phyloP scores from a whole-genome alignment of 2,329 filamentous ascomycete species.

The Atkinsonella texensis region DNA sequence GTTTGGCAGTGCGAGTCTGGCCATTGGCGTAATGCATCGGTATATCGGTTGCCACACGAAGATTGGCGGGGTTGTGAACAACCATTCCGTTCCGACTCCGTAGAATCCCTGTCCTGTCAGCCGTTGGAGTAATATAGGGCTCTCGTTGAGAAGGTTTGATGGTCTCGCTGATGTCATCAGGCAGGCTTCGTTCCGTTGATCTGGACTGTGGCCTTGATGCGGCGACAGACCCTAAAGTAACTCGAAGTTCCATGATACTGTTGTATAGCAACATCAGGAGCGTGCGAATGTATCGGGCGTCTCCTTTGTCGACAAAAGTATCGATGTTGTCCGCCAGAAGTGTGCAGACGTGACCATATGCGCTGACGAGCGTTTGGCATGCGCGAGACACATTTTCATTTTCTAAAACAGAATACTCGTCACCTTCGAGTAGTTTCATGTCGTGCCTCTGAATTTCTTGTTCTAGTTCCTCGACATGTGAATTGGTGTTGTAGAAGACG shows the following conservation, averaged over 20 bases:
- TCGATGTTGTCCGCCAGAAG: conserved; percentile 50
- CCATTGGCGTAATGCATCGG: conserved; percentile 35
- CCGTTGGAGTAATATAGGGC: conserved; percentile 39
- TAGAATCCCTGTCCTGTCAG: conserved; percentile 29
- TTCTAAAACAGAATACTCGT: conserved; percentile 36
- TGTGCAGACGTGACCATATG: conserved; percentile 53
- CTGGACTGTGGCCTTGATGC: conserved; percentile 13
- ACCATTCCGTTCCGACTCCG: conserved; percentile 24
- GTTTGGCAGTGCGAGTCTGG: conserved; percentile 35
- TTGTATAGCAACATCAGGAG: conserved; percentile 53
- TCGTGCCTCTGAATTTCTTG: conserved; percentile 53
- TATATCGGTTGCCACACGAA: conserved; percentile 45
- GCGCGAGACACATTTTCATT: conserved; percentile 54
- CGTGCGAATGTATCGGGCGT: conserved; percentile 54
- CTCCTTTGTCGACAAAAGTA: conserved; percentile 51
- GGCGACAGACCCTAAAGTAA: conserved; percentile 31
- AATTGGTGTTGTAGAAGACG: conserved; percentile 56
- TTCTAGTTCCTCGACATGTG: conserved; percentile 53
- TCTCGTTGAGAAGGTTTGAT: conserved; percentile 39
- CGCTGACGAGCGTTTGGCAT: conserved; percentile 49
- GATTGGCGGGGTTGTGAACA: conserved; percentile 38
- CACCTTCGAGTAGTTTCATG: conserved; percentile 31
- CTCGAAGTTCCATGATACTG: conserved; percentile 54
- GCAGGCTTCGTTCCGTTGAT: conserved; percentile 8
- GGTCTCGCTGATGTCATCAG: conserved; percentile 29